phyloP scores from a whole-genome alignment of 1,284 basidiomycete genomes.

The Cerrena zonata region DNA sequence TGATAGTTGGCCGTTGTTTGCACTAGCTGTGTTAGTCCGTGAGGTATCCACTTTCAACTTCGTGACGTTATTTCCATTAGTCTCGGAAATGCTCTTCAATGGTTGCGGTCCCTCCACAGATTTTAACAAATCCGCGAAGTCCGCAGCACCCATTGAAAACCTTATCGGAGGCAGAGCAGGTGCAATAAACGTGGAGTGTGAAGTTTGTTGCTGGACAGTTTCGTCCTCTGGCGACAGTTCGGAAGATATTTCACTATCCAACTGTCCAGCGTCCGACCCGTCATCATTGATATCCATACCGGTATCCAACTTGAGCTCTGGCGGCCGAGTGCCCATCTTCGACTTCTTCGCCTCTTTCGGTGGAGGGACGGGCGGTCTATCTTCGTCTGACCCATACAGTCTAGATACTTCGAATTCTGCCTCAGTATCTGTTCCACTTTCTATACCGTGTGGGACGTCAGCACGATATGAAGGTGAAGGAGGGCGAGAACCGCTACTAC shows the following conservation, averaged over 20 bases:
- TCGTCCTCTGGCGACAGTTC: constrained; percentile 40
- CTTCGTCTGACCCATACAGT: constrained; percentile 18
- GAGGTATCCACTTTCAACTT: constrained; percentile 18
- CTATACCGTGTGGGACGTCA: constrained; percentile 65
- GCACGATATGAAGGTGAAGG: constrained; percentile 53
- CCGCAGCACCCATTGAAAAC: constrained; percentile 73
- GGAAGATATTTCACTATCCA: constrained; percentile 39
- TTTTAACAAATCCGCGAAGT: constrained; percentile 69
- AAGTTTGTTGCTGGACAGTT: constrained; percentile 58
- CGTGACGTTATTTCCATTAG: constrained; percentile 25
- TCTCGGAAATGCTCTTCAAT: constrained; percentile 38
- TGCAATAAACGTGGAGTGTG: constrained; percentile 68
- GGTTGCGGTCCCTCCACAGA: constrained; percentile 44
- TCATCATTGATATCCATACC: constrained; percentile 16
- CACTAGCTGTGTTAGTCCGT: constrained; percentile 12
- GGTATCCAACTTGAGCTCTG: constrained; percentile 20
- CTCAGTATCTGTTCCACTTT: constrained; percentile 70
- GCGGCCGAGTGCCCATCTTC: constrained; percentile 13
- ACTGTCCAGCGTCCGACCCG: constrained; percentile 21
- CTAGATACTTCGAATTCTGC: constrained; percentile 34
- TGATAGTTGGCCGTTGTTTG: constrained; percentile 9
- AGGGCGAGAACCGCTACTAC: constrained; percentile 35
- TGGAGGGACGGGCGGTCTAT: constrained; percentile 33
- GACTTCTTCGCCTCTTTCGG: constrained; percentile 48
- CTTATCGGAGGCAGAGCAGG: constrained; percentile 77